Conservation (phyloP, 2,329 filamentous ascomycete genomes). For the Phialophora verrucosa region DNA sequence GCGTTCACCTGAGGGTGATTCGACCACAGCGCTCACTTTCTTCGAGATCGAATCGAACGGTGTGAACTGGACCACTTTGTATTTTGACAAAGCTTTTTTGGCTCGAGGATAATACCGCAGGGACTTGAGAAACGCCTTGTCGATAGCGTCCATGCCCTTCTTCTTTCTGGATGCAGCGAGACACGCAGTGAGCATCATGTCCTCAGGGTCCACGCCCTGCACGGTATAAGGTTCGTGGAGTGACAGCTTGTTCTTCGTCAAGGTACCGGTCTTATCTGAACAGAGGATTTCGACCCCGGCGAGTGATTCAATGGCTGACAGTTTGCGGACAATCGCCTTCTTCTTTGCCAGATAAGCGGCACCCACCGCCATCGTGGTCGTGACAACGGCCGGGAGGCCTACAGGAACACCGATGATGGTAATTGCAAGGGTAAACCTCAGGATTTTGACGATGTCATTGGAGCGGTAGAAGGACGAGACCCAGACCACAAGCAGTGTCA, state of each 20-base stretch:
- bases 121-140: constrained; percentile 91
- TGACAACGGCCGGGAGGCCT: constrained; percentile 90
- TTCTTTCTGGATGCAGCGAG: constrained; percentile 90
- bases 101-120: constrained; percentile 81
- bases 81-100: constrained; percentile 79
- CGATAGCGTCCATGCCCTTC: constrained; percentile 90
- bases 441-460: constrained; percentile 77
- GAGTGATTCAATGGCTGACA: constrained; percentile 88
- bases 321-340: constrained; percentile 91
- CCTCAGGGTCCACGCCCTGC: constrained; percentile 79
- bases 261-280: constrained; percentile 91
- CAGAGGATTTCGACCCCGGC: constrained; percentile 93
- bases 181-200: constrained; percentile 91
- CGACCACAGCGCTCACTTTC: constrained; percentile 83
- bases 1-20: constrained; percentile 80
- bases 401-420: constrained; percentile 92
- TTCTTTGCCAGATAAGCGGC: constrained; percentile 90
- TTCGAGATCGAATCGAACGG: constrained; percentile 94
- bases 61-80: constrained; percentile 82
- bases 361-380: constrained; percentile 93
- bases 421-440: constrained; percentile 84
- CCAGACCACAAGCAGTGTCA: constrained; percentile 84
- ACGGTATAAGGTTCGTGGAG: constrained; percentile 84
- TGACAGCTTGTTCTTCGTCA: constrained; percentile 94
- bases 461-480: constrained; percentile 86